Evolutionary conservation across 2,329 filamentous ascomycete genomes (phyloP), one percentile per base, ranked within the genome.

Genomic region (Nemania diffusa): DNA sequence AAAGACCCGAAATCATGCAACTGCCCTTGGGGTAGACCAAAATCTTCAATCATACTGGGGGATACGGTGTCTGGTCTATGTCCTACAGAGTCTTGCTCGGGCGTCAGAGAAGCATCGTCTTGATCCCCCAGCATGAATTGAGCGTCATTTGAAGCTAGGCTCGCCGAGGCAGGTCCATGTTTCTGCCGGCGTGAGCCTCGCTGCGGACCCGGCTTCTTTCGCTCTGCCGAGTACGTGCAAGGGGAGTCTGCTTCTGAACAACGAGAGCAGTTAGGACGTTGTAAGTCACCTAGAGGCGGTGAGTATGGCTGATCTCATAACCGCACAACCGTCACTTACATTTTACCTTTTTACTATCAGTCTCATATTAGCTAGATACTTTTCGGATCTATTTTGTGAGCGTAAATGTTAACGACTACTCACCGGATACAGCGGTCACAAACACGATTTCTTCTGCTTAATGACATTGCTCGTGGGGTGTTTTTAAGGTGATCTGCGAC

Each of bases 241-340:
- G 57, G 57, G 22, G 67, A 62, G 17, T 71, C 70, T 7, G 63
- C 72, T 65, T 78, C 76, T 2, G 70, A 68, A 66, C 78, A 80
- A n/a, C 77, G 77, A 59, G 77, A 78, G 59, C 78, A 80, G 37
- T 70, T 64, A 8, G 77, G 78, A 27, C 74, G 73, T 52, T 70
- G 69, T 63, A 72, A 67, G 60, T 79, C 73, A 68, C 78, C 78
- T 80, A 22, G n/a, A 51, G 17, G 51, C 20, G 34, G 48, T 69
- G 37, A 70, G 63, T 53, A 63, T 24, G 15, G 34, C 9, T 20
- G 5, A 37, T 27, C 55, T n/a, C 34, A 61, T n/a, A 46, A 22
- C 6, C 34, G 15, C 32, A 15, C 3, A 24, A 8, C n/a, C 32
- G 37, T 48, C 13, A 60, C 58, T 66, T 50, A 75, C 74, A 75